Conservation (phyloP, 768 basidiomycete genomes). For the Mycena vitilis region DNA sequence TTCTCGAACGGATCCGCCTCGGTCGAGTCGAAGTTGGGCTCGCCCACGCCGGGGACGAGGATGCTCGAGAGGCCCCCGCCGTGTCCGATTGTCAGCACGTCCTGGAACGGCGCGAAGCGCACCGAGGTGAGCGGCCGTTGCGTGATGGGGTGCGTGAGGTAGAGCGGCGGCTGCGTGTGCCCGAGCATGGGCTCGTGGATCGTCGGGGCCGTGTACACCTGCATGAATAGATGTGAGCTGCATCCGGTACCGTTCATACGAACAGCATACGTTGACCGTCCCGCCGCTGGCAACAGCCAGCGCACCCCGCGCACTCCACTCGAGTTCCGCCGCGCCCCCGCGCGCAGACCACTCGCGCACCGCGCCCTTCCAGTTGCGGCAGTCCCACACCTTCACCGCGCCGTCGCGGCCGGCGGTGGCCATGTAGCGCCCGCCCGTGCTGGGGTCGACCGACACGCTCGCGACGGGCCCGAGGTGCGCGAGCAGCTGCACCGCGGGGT, state of each 20-base stretch:
- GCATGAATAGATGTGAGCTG: not conserved
- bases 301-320: conserved; percentile 89
- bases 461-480: conserved; percentile 91
- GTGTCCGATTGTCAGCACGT: conserved; percentile 86
- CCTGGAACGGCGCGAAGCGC: conserved; percentile 91
- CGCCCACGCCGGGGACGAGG: conserved; percentile 92
- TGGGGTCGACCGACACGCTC: conserved; percentile 85
- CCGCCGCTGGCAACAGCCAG: conserved; percentile 87
- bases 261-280: conserved; percentile 75
- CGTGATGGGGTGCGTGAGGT: conserved; percentile 89
- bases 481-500: conserved; percentile 91
- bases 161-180: conserved; percentile 77
- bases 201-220: conserved; percentile 81
- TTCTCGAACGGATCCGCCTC: conserved; percentile 98
- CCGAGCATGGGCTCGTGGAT: conserved; percentile 67
- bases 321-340: conserved; percentile 74
- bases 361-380: conserved; percentile 92
- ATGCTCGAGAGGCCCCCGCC: conserved; percentile 82
- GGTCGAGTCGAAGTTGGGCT: conserved; percentile 92
- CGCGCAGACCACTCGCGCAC: conserved; percentile 82
- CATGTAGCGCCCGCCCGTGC: conserved; percentile 89
- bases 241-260: not conserved
- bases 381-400: conserved; percentile 95
- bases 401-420: conserved; percentile 91
- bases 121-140: conserved; percentile 79